phyloP scores from a whole-genome alignment of 805 yeast species.

The Komagataella pastoris region DNA sequence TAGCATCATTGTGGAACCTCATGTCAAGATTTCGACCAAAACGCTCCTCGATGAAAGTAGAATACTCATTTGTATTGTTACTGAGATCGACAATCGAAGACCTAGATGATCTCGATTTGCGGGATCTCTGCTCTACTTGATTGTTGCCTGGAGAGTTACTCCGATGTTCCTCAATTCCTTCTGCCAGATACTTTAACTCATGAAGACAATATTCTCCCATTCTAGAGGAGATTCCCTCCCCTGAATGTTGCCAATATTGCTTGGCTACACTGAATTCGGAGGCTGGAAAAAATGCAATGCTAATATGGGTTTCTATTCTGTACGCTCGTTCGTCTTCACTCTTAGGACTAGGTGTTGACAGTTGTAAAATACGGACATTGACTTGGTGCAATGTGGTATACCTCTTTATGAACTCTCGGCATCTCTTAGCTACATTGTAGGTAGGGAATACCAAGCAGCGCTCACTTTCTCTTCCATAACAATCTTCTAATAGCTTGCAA shows the following conservation, averaged over 20 bases:
- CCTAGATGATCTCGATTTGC: conserved; percentile 3
- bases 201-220: conserved; percentile 73
- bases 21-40: conserved; percentile 83
- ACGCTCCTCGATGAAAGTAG: conserved; percentile 71
- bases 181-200: conserved; percentile 31
- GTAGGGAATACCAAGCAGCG: conserved; percentile 65
- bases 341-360: conserved; percentile 58
- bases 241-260: conserved; percentile 93
- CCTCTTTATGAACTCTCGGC: conserved; percentile 61
- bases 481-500: conserved; percentile 37
- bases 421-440: conserved; percentile 66
- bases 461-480: conserved; percentile 76
- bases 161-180: conserved; percentile 9
- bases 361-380: conserved; percentile 51
- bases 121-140: conserved; percentile 1
- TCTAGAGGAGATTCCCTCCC: conserved; percentile 92
- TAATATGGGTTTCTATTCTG: conserved; percentile 54
- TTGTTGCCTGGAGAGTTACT: conserved; percentile 1
- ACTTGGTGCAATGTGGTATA: conserved; percentile 21
- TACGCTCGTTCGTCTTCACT: conserved; percentile 44
- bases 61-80: conserved; percentile 31
- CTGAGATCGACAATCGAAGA: conserved; percentile 2
- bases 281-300: conserved; percentile 66
- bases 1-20: conserved; percentile 64
- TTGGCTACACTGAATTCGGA: conserved; percentile 52